Conservation (phyloP, 441 rosid genomes). For the Gossypium trilobum region DNA sequence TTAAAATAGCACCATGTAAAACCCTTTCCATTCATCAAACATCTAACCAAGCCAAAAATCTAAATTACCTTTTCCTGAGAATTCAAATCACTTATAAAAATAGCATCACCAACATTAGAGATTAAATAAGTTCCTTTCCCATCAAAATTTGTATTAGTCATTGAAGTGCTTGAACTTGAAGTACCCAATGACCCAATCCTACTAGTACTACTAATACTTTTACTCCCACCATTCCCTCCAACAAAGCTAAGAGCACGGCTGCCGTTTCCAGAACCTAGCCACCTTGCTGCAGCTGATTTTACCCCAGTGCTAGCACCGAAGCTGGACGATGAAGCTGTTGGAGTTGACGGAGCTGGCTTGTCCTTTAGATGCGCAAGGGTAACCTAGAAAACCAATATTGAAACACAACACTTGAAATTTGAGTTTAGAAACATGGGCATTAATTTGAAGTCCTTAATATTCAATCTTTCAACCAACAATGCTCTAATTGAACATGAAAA, state of each 20-base stretch:
- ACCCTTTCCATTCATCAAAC: conserved; percentile 1
- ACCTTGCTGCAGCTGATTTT: conserved; percentile 82
- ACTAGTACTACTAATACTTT: conserved; percentile 49
- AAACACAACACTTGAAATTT: neutral
- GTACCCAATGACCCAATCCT: conserved; percentile 74
- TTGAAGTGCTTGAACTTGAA: conserved; percentile 54
- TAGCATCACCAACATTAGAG: conserved; percentile 86
- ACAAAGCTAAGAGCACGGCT: conserved; percentile 81
- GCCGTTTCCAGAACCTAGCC: conserved; percentile 77
- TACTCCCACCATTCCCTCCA: conserved; percentile 90
- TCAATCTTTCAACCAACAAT: conserved; percentile 7
- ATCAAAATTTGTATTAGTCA: conserved; percentile 68
- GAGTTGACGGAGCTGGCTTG: conserved; percentile 76
- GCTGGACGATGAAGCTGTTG: conserved; percentile 59
- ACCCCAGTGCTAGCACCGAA: conserved; percentile 73
- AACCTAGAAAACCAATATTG: conserved; percentile 37
- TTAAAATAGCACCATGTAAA: conserved; percentile 1
- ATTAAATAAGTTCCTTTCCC: conserved; percentile 95
- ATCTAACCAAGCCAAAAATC: conserved; percentile 5
- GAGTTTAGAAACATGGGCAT: conserved; percentile 5
- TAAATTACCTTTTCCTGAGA: conserved; percentile 84
- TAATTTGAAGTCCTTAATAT: conserved; percentile 2
- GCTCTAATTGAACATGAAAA: conserved; percentile 1
- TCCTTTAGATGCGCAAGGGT: conserved; percentile 90
- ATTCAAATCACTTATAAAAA: conserved; percentile 84